phyloP scores from a whole-genome alignment of 192 early-diverging fungal genomes.

The Borealophlyctis nickersoniae region DNA sequence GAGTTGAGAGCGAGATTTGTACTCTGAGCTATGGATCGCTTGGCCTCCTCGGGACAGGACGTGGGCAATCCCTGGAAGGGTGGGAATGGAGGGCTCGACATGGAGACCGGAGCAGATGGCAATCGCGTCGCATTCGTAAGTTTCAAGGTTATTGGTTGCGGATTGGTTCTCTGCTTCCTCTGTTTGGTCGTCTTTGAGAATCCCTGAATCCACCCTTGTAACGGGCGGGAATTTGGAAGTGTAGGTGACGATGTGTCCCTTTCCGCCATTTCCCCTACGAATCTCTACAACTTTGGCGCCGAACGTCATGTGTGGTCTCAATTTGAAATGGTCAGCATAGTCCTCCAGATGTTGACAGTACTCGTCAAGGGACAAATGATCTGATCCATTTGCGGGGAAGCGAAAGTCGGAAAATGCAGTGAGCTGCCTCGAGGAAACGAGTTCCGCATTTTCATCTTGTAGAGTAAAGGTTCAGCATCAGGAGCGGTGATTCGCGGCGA shows the following conservation, averaged over 20 bases:
- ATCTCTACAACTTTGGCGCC: conserved; percentile 3
- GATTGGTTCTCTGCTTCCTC: no score
- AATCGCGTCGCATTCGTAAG: conserved; percentile 10
- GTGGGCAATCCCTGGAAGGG: not conserved
- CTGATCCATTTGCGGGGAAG: conserved; percentile 1
- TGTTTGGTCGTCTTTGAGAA: not conserved
- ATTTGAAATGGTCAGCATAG: conserved; percentile 1
- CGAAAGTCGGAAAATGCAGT: conserved; percentile 15
- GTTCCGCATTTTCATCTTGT: conserved; percentile 15
- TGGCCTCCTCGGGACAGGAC: conserved; percentile 4
- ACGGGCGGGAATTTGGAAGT: no score
- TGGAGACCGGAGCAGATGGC: conserved; percentile 12
- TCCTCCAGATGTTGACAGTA: conserved; percentile 2
- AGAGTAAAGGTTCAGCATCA: no score
- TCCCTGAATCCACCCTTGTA: no score
- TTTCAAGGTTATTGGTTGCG: no score
- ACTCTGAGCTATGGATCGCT: conserved; percentile 14
- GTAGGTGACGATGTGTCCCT: not conserved
- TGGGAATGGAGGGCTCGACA: conserved; percentile 5
- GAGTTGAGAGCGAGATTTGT: conserved; percentile 1
- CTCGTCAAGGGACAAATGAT: not conserved
- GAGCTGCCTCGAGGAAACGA: conserved; percentile 16
- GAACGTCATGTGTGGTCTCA: not conserved
- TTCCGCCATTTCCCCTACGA: not conserved
- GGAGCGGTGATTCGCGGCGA: not conserved